Evolutionary conservation across 2,329 filamentous ascomycete genomes (phyloP).

Genomic region (Beauveria asiatica): DNA sequence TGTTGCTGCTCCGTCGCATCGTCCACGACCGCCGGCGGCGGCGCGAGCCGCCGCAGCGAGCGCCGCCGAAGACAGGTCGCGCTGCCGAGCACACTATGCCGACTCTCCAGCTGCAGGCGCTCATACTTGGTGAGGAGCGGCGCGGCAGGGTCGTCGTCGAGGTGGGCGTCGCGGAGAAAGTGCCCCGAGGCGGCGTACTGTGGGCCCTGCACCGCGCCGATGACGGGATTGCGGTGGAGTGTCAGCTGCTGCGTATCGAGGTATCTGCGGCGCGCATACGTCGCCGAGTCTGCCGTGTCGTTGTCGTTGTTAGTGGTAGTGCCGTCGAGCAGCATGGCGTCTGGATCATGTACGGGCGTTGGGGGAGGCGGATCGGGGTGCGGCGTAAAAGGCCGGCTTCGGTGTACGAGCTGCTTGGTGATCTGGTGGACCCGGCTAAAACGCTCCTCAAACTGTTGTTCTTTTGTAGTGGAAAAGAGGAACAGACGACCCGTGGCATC

Average conservation of each 20-base stretch:
- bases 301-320: slow-evolving; percentile 12
- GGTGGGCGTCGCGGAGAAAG: slow-evolving; percentile 41
- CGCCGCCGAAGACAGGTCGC: slow-evolving; percentile 9
- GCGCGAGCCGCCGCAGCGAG: not conserved
- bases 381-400: slow-evolving; percentile 39
- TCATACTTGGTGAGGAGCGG: slow-evolving; percentile 39
- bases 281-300: not conserved
- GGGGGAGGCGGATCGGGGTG: slow-evolving; percentile 43
- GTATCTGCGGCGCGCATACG: slow-evolving; percentile 20
- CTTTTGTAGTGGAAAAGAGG: slow-evolving; percentile 41
- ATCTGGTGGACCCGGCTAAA: slow-evolving; percentile 29
- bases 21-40: not conserved
- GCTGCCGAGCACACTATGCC: slow-evolving; percentile 20
- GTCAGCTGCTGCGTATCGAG: slow-evolving; percentile 33
- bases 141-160: slow-evolving; percentile 30
- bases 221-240: slow-evolving; percentile 33
- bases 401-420: slow-evolving; percentile 28
- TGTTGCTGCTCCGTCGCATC: slow-evolving; percentile 15
- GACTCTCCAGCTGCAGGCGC: slow-evolving; percentile 34
- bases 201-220: slow-evolving; percentile 50
- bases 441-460: slow-evolving; percentile 27
- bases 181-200: slow-evolving; percentile 38
- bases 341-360: slow-evolving; percentile 14
- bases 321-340: slow-evolving; percentile 5
- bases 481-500: slow-evolving; percentile 55